Conservation (phyloP, 2,329 filamentous ascomycete genomes). For the Gaeumannomyces sp. region DNA sequence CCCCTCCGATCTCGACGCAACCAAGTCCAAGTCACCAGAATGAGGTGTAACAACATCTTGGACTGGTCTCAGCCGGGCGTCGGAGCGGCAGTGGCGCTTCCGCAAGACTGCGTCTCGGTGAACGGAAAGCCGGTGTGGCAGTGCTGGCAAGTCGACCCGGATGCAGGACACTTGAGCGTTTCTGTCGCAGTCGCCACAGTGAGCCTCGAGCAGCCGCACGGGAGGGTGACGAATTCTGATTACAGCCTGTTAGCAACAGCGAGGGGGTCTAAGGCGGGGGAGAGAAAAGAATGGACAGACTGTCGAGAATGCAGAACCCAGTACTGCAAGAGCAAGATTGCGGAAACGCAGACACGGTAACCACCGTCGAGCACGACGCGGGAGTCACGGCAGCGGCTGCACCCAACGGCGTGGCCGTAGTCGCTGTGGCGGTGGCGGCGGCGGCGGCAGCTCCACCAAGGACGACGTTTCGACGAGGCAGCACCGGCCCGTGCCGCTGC, state of each 20-base stretch:
- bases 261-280: neutral
- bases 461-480: neutral
- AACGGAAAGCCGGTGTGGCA: slow-evolving; percentile 14
- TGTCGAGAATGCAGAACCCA: slow-evolving; percentile 12
- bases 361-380: slow-evolving; percentile 11
- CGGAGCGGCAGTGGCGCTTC: neutral
- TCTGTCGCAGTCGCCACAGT: slow-evolving; percentile 10
- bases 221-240: slow-evolving; percentile 12
- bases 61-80: neutral
- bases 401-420: neutral
- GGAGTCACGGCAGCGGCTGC: neutral
- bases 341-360: slow-evolving; percentile 11
- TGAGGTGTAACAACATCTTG: neutral
- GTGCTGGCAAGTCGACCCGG: slow-evolving; percentile 7
- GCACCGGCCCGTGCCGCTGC: neutral
- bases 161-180: slow-evolving; percentile 10
- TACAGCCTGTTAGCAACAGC: neutral
- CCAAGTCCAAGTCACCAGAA: neutral
- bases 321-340: slow-evolving; percentile 6
- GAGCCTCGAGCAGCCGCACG: slow-evolving; percentile 12
- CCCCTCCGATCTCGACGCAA: neutral
- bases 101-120: slow-evolving; percentile 8
- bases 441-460: neutral
- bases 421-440: neutral
- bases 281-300: slow-evolving; percentile 1